Conservation (phyloP, 805 yeast species). For the Candida alai region DNA sequence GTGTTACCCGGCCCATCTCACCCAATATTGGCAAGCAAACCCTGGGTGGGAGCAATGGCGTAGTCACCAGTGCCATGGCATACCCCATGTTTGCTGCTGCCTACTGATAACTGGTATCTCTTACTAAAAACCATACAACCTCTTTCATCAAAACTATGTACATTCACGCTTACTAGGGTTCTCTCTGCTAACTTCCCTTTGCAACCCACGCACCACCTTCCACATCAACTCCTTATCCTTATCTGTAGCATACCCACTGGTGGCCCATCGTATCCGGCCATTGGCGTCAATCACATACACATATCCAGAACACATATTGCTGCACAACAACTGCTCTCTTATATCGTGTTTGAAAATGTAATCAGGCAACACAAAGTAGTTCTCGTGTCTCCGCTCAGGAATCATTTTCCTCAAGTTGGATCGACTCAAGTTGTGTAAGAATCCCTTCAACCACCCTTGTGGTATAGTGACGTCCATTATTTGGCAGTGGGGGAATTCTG, state of each 20-base stretch:
- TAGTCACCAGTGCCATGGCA: no score
- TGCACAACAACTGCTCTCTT: slow-evolving; percentile 58
- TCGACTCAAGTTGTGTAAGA: slow-evolving; percentile 47
- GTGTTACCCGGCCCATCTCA: no score
- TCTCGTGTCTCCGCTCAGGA: slow-evolving; percentile 48
- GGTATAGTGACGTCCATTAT: slow-evolving; percentile 74
- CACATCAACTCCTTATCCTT: slow-evolving; percentile 62
- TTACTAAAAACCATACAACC: no score
- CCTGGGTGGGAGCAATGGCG: no score
- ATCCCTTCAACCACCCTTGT: slow-evolving; percentile 67
- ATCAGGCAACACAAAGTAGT: slow-evolving; percentile 63
- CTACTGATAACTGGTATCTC: no score
- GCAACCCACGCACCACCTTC: slow-evolving; percentile 60
- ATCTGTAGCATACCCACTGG: slow-evolving; percentile 75
- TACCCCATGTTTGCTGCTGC: no score
- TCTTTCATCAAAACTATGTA: no score
- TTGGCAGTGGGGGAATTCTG: slow-evolving; percentile 53
- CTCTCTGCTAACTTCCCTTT: no score
- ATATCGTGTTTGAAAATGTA: slow-evolving; percentile 52
- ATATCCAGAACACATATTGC: slow-evolving; percentile 80
- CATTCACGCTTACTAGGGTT: no score
- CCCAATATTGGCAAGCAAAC: no score
- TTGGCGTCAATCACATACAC: slow-evolving; percentile 71
- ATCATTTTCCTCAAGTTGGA: slow-evolving; percentile 40
- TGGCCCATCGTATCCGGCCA: slow-evolving; percentile 85